Conservation (phyloP, 305 asterid species). For the Solanum hybrid region DNA sequence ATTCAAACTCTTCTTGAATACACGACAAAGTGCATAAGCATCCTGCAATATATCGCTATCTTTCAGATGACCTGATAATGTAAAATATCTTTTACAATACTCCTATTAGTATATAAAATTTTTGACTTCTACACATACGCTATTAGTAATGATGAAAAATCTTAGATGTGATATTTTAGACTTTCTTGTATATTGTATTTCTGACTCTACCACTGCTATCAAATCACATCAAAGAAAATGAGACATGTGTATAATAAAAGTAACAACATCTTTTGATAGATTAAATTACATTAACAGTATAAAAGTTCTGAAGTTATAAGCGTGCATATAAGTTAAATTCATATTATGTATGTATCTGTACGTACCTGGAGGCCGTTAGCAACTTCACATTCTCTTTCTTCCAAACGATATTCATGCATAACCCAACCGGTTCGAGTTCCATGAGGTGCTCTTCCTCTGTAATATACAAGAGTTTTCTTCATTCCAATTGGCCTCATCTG, state of each 20-base stretch:
- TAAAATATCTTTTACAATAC: neutral
- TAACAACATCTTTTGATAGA: neutral
- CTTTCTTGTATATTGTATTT: neutral
- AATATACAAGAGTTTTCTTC: slow-evolving; percentile 97
- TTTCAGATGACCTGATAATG: neutral
- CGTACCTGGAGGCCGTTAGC: slow-evolving; percentile 62
- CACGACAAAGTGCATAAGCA: slow-evolving; percentile 88
- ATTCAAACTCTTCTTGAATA: slow-evolving; percentile 87
- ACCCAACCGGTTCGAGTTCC: slow-evolving; percentile 93
- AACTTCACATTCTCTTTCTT: slow-evolving; percentile 75
- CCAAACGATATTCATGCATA: slow-evolving; percentile 92
- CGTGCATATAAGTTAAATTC: neutral
- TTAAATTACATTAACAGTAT: neutral
- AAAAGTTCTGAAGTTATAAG: neutral
- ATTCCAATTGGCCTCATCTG: slow-evolving; percentile 70
- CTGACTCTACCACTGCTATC: neutral
- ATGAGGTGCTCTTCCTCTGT: slow-evolving; percentile 93
- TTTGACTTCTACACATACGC: neutral
- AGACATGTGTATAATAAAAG: neutral
- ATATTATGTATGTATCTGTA: neutral
- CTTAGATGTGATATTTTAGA: neutral
- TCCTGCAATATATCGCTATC: slow-evolving; percentile 32
- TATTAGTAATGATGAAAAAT: neutral
- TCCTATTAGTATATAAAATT: too few relatives aligned
- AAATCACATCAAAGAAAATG: neutral